Evolutionary conservation across 2,329 filamentous ascomycete genomes (phyloP).

Genomic region (Ophiostoma montium): DNA sequence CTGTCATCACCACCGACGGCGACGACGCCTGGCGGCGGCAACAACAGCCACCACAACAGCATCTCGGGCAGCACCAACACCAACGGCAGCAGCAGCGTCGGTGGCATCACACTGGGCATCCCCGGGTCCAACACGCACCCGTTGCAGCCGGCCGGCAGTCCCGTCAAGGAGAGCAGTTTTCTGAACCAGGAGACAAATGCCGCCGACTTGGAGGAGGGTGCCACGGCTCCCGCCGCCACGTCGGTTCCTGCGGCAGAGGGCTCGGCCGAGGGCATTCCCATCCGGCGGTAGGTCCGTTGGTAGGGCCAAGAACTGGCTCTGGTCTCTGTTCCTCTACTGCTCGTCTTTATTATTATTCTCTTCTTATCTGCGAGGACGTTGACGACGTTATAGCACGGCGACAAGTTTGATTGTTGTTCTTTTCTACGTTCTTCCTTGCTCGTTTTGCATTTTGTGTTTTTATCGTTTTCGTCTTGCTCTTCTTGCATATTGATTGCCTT

Average conservation of each 20-base stretch:
- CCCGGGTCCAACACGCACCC: slow-evolving; percentile 24
- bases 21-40: slow-evolving; percentile 18
- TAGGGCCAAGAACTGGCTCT: too few species aligned
- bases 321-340: neutral
- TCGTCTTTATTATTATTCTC: neutral
- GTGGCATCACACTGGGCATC: slow-evolving; percentile 26
- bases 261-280: slow-evolving; percentile 41
- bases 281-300: slow-evolving; percentile 48
- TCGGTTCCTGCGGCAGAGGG: slow-evolving; percentile 5
- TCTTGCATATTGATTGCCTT: too few species aligned
- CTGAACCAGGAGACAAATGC: slow-evolving; percentile 69
- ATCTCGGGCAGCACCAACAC: slow-evolving; percentile 17
- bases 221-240: slow-evolving; percentile 6
- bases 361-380: neutral
- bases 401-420: neutral
- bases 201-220: slow-evolving; percentile 29
- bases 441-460: neutral
- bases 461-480: too few species aligned
- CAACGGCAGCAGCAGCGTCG: slow-evolving; percentile 11
- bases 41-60: slow-evolving; percentile 8
- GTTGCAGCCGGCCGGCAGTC: slow-evolving; percentile 53
- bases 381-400: slow-evolving; percentile 1
- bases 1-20: slow-evolving; percentile 48
- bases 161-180: slow-evolving; percentile 82
- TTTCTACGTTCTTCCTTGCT: slow-evolving; percentile 2